Evolutionary conservation across 192 early-diverging fungal genomes (phyloP).

Genomic region (Fimicolochytrium jonesii): DNA sequence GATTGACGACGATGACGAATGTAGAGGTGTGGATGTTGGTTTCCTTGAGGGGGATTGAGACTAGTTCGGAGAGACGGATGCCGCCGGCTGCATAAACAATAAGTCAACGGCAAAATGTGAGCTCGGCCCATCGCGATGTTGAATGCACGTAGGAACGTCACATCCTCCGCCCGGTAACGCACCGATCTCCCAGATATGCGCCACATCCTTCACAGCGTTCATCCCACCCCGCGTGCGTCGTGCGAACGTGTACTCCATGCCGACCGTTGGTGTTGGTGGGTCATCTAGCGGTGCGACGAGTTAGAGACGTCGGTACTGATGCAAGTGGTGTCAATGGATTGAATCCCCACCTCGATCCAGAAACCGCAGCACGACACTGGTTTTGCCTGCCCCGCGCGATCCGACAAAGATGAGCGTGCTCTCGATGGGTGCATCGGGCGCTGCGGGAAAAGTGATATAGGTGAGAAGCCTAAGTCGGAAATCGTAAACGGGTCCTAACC

Average conservation of each 20-base stretch:
- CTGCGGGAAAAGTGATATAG: neutral
- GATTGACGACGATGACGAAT: constrained; percentile 42
- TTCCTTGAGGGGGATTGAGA: constrained; percentile 44
- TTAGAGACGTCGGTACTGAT: no score
- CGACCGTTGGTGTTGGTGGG: constrained; percentile 37
- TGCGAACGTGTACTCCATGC: constrained; percentile 49
- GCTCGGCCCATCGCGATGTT: no score
- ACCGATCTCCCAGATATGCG: constrained; percentile 55
- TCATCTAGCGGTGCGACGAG: constrained; percentile 44
- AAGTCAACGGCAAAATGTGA: neutral
- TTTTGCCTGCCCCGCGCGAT: constrained; percentile 35
- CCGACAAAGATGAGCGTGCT: constrained; percentile 43
- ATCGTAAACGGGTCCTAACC: neutral
- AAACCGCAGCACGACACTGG: constrained; percentile 41
- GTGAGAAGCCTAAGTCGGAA: neutral
- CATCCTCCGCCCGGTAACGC: no score
- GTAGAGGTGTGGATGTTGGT: constrained; percentile 43
- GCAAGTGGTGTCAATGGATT: neutral
- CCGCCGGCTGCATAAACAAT: constrained; percentile 41
- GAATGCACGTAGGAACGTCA: no score
- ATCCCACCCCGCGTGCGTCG: constrained; percentile 38
- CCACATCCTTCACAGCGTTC: constrained; percentile 45
- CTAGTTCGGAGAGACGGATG: constrained; percentile 35
- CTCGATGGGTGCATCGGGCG: constrained; percentile 35
- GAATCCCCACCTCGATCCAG: constrained; percentile 40